phyloP scores from a whole-genome alignment of 1,284 basidiomycete species.

The Coniferiporia weirii region DNA sequence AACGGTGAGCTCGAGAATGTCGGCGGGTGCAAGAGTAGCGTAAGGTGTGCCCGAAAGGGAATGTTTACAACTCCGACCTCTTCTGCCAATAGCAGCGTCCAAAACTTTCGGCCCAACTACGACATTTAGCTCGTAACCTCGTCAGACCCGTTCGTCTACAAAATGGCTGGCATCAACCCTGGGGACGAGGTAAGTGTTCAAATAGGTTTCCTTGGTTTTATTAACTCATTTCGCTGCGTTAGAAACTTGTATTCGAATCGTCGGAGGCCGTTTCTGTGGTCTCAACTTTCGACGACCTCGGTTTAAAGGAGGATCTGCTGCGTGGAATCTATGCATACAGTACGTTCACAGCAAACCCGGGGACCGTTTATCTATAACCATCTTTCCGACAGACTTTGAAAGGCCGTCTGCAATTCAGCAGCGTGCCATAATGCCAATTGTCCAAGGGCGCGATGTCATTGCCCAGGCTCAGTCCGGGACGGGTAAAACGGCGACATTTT shows the following conservation, averaged over 20 bases:
- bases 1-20: not conserved
- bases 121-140: slow-evolving; percentile 21
- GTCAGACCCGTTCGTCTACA: not conserved
- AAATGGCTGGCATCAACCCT: slow-evolving; percentile 28
- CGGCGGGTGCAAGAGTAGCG: not conserved
- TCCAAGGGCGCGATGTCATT: slow-evolving; percentile 93
- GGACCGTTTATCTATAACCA: slow-evolving; percentile 12
- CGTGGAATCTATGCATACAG: slow-evolving; percentile 99
- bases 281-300: slow-evolving; percentile 88
- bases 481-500: slow-evolving; percentile 99
- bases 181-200: slow-evolving; percentile 19
- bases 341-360: slow-evolving; percentile 38
- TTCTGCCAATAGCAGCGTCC: not conserved
- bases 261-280: slow-evolving; percentile 90
- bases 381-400: slow-evolving; percentile 78
- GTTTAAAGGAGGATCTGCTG: slow-evolving; percentile 91
- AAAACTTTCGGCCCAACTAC: slow-evolving; percentile 7
- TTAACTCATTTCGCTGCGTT: not conserved
- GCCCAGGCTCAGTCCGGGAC: slow-evolving; percentile 99
- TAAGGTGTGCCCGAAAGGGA: slow-evolving; percentile 8
- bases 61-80: slow-evolving; percentile 52
- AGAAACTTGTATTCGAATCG: slow-evolving; percentile 97
- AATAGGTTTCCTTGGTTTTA: not conserved
- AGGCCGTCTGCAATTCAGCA: slow-evolving; percentile 99
- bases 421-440: slow-evolving; percentile 94